Evolutionary conservation across 352 stramenopile species (phyloP).

Genomic region (Pythium brachiatum): DNA sequence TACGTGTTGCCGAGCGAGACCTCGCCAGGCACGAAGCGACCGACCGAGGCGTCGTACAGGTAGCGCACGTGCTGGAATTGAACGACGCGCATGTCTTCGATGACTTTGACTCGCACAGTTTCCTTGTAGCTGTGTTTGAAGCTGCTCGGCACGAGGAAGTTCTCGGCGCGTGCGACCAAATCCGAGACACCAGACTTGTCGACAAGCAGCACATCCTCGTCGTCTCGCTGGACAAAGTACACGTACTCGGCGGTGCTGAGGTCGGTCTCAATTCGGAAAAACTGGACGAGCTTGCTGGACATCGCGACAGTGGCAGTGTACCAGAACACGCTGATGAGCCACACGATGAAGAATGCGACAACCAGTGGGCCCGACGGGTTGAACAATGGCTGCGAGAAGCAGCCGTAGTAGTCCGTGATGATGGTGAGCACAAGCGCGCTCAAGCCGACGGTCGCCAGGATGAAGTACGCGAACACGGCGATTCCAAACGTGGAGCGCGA

Average conservation of each 20-base stretch:
- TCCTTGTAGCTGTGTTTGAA: slow-evolving; percentile 43
- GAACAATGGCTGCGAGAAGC: slow-evolving; percentile 49
- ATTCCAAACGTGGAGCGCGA: slow-evolving; percentile 39
- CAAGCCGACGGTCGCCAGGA: slow-evolving; percentile 49
- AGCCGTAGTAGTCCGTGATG: slow-evolving; percentile 57
- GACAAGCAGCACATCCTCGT: slow-evolving; percentile 51
- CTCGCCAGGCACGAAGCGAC: slow-evolving; percentile 20
- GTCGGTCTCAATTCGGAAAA: slow-evolving; percentile 42
- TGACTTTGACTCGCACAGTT: slow-evolving; percentile 42
- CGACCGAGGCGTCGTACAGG: slow-evolving; percentile 19
- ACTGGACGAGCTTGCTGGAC: slow-evolving; percentile 49
- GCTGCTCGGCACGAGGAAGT: slow-evolving; percentile 37
- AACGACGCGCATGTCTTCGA: slow-evolving; percentile 19
- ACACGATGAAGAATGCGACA: slow-evolving; percentile 59
- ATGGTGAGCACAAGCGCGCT: slow-evolving; percentile 38
- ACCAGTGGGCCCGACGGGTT: slow-evolving; percentile 48
- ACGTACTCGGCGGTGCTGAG: slow-evolving; percentile 49
- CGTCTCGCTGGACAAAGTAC: slow-evolving; percentile 57
- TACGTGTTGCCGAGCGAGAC: slow-evolving; percentile 47
- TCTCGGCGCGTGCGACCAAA: slow-evolving; percentile 50
- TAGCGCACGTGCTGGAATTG: slow-evolving; percentile 33
- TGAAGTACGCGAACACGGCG: slow-evolving; percentile 56
- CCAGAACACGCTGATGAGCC: slow-evolving; percentile 55
- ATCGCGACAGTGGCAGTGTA: slow-evolving; percentile 45
- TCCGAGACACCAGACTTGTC: slow-evolving; percentile 58